Conservation (phyloP, 2,329 filamentous ascomycete genomes). For the Amylocarpus encephaloides region DNA sequence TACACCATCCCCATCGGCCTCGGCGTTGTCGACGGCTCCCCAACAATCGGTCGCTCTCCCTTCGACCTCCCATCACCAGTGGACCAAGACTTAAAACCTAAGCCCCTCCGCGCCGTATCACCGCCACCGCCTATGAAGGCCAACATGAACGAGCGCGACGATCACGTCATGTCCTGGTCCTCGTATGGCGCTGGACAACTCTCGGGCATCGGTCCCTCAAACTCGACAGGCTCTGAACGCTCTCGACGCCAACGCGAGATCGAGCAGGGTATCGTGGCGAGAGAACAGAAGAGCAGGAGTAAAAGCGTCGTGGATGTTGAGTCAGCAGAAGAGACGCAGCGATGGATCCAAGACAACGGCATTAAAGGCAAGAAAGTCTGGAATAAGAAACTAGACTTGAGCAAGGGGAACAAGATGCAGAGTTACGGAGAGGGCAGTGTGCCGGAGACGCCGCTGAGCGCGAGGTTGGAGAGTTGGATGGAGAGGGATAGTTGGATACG, state of each 20-base stretch:
- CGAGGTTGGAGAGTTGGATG: too few relatives aligned
- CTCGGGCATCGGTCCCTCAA: constrained; percentile 6
- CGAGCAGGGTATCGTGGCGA: constrained; percentile 4
- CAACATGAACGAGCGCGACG: constrained; percentile 10
- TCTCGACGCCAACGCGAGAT: constrained; percentile 8
- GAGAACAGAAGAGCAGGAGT: not conserved
- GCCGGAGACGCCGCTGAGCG: too few relatives aligned
- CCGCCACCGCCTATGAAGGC: constrained; percentile 2
- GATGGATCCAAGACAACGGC: too few relatives aligned
- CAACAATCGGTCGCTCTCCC: constrained; percentile 1
- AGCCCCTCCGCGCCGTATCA: not conserved
- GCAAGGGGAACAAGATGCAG: too few relatives aligned
- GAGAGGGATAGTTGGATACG: too few relatives aligned
- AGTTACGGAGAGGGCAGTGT: too few relatives aligned
- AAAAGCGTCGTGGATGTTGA: not conserved
- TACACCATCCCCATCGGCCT: constrained; percentile 22
- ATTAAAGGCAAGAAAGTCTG: too few relatives aligned
- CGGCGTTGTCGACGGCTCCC: constrained; percentile 11
- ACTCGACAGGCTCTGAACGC: not conserved
- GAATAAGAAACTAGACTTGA: too few relatives aligned
- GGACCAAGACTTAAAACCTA: not conserved
- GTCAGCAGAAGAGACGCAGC: too few relatives aligned
- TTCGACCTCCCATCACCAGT: constrained; percentile 1
- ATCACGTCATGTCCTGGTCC: constrained; percentile 9
- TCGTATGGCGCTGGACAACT: constrained; percentile 8